These are phyloP conservation scores for Auricularia auricula-judae DNA, from an alignment of 768 basidiomycete species.

Conservation along the genomic window DNA sequence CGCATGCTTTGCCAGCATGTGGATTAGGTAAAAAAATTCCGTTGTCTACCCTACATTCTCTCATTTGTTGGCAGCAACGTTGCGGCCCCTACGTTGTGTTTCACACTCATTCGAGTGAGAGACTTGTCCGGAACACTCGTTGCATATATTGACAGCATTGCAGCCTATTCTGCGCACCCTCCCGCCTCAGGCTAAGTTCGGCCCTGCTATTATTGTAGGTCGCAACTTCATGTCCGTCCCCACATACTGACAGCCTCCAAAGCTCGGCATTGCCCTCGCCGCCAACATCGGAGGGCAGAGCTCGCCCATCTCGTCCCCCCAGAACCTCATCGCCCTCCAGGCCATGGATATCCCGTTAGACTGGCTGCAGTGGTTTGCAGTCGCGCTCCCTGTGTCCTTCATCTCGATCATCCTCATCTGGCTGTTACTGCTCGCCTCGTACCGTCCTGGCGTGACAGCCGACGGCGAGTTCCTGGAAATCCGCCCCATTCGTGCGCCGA, in stretches of 20 bases:
- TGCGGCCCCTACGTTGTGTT: conserved; percentile 94
- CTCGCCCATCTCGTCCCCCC: conserved; percentile 95
- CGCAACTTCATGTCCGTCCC: neutral
- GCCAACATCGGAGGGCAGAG: conserved; percentile 97
- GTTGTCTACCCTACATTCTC: conserved; percentile 1
- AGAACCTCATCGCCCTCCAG: conserved; percentile 88
- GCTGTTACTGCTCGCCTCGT: conserved; percentile 75
- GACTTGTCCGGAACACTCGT: neutral
- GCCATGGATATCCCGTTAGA: conserved; percentile 77
- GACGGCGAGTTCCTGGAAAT: conserved; percentile 75
- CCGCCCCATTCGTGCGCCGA: conserved; percentile 71
- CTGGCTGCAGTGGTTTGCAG: conserved; percentile 91
- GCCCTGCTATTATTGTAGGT: conserved; percentile 83
- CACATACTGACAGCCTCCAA: neutral
- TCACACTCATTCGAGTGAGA: conserved; percentile 84
- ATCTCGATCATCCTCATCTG: conserved; percentile 86
- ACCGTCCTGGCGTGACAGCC: conserved; percentile 60
- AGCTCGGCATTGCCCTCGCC: conserved; percentile 96
- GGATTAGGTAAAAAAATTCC: conserved; percentile 67
- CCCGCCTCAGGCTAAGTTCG: conserved; percentile 77
- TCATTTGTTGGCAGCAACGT: conserved; percentile 56
- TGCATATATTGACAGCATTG: conserved; percentile 1
- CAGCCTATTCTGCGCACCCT: conserved; percentile 91
- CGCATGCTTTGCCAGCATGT: conserved; percentile 97
- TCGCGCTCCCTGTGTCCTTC: conserved; percentile 82